phyloP scores from a whole-genome alignment of 371 early-diverging fungal species.

The Mortierella sp. region DNA sequence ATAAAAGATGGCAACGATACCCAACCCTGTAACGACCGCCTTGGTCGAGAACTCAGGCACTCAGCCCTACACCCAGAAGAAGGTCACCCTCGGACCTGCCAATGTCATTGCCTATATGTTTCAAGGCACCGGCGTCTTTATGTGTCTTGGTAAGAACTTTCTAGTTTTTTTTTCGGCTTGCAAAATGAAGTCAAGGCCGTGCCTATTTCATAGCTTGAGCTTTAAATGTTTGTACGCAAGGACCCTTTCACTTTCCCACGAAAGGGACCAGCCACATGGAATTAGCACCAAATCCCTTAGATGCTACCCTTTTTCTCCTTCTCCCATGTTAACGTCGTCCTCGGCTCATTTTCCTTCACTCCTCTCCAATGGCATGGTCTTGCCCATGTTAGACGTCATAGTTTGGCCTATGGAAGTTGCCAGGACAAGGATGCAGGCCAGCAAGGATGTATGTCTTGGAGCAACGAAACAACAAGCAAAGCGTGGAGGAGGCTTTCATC shows the following conservation, averaged over 20 bases:
- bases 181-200: background rate
- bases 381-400: slow-evolving; percentile 33
- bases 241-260: background rate
- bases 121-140: slow-evolving; percentile 52
- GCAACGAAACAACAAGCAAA: too few species aligned
- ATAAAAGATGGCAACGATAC: slow-evolving; percentile 42
- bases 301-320: background rate
- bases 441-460: slow-evolving; percentile 41
- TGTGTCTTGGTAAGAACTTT: slow-evolving; percentile 51
- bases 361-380: background rate
- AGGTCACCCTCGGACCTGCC: slow-evolving; percentile 48
- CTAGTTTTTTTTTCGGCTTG: too few species aligned
- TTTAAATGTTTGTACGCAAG: background rate
- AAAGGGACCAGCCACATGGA: background rate
- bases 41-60: slow-evolving; percentile 32
- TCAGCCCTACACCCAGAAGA: slow-evolving; percentile 31
- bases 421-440: slow-evolving; percentile 56
- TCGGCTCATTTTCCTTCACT: background rate
- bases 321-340: background rate
- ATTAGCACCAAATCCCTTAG: background rate
- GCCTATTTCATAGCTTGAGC: background rate
- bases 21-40: slow-evolving; percentile 29
- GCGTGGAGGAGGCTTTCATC: background rate
- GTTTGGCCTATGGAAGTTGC: slow-evolving; percentile 56
- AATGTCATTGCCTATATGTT: slow-evolving; percentile 57